These are phyloP conservation scores for Stephania cephalantha DNA, from an alignment of 164 flowering plant genomes.

Conservation along the genomic window DNA sequence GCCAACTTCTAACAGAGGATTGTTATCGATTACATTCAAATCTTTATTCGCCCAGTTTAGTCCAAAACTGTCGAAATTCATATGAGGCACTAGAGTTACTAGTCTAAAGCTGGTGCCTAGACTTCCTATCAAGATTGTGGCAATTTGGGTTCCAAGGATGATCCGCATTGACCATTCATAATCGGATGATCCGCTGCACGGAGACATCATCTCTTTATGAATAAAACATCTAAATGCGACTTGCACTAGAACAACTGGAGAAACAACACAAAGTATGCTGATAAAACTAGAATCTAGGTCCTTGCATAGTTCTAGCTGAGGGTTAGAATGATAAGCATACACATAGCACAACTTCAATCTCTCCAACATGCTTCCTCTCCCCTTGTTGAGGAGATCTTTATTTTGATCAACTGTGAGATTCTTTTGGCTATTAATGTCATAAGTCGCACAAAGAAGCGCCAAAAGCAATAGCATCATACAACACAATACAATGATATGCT, in stretches of 20 bases:
- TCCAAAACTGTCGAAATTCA: not conserved
- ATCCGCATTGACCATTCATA: too few relatives aligned
- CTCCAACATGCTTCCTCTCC: not conserved
- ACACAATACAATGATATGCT: not conserved
- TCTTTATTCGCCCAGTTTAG: not conserved
- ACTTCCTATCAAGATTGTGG: not conserved
- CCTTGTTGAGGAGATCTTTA: not conserved
- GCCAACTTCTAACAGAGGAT: not conserved
- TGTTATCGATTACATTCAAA: not conserved
- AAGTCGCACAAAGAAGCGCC: not conserved
- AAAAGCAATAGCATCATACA: not conserved
- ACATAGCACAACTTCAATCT: not conserved
- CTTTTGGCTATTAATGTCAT: not conserved
- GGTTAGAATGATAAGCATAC: not conserved
- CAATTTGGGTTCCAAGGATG: not conserved
- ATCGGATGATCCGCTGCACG: not conserved
- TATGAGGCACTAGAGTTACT: not conserved
- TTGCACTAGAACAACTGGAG: not conserved
- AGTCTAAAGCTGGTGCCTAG: not conserved
- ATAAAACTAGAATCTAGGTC: not conserved
- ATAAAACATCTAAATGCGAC: not conserved
- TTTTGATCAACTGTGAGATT: not conserved
- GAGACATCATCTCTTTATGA: not conserved
- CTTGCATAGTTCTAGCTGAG: not conserved
- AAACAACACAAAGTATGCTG: not conserved